phyloP scores from a whole-genome alignment of 1,139 yeast species.

The Candida smagusa region DNA sequence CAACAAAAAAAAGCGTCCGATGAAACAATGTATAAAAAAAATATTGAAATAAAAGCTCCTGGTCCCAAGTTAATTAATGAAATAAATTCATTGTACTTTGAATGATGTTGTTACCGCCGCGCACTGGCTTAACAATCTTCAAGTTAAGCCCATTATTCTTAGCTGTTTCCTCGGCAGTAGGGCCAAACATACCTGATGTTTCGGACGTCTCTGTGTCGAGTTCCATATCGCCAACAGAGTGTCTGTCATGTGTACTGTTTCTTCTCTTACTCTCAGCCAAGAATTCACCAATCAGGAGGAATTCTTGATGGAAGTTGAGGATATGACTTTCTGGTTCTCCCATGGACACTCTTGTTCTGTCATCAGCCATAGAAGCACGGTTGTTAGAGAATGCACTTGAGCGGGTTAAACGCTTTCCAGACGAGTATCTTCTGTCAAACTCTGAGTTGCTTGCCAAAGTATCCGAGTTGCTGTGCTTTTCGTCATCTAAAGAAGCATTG shows the following conservation, averaged over 20 bases:
- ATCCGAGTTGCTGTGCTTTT: slow-evolving; percentile 9
- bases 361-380: slow-evolving; percentile 3
- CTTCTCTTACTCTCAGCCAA: slow-evolving; percentile 14
- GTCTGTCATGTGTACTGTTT: slow-evolving; percentile 11
- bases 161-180: slow-evolving; percentile 17
- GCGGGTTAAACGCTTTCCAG: slow-evolving; percentile 9
- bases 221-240: slow-evolving; percentile 9
- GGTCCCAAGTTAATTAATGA: slow-evolving; percentile 5
- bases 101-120: slow-evolving; percentile 45
- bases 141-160: slow-evolving; percentile 42
- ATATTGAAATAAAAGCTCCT: background rate
- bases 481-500: slow-evolving; percentile 6
- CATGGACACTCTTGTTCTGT: slow-evolving; percentile 8
- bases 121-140: slow-evolving; percentile 63
- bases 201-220: slow-evolving; percentile 14
- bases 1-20: slow-evolving; percentile 1
- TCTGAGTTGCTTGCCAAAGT: slow-evolving; percentile 9
- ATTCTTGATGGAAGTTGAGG: slow-evolving; percentile 16
- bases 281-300: slow-evolving; percentile 14
- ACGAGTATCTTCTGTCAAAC: slow-evolving; percentile 2
- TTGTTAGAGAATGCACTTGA: slow-evolving; percentile 8
- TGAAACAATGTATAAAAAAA: slow-evolving; percentile 2
- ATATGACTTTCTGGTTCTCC: slow-evolving; percentile 11
- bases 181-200: slow-evolving; percentile 21
- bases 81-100: slow-evolving; percentile 14